Percentiles rank a stretch among this genome's conserved stretches.
These are phyloP conservation scores for Fusarium ambrosium DNA, from an alignment of 2,329 filamentous ascomycete species.

Conservation along the genomic window DNA sequence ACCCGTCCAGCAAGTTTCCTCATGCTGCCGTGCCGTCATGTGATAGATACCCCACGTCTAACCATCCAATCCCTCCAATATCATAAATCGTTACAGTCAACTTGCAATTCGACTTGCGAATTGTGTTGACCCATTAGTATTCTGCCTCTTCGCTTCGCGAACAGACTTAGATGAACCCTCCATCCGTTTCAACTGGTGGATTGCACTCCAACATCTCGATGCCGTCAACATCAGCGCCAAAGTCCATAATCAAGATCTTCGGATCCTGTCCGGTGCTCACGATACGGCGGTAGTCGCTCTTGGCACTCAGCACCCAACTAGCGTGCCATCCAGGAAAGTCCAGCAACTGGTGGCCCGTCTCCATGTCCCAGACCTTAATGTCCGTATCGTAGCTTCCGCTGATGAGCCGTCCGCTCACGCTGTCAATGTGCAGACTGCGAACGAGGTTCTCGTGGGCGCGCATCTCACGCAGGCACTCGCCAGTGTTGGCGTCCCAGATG, in stretches of 20 bases:
- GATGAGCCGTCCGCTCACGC: constrained; percentile 85
- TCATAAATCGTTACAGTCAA: constrained; percentile 44
- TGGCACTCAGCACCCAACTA: constrained; percentile 96
- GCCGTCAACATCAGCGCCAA: constrained; percentile 74
- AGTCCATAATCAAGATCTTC: constrained; percentile 93
- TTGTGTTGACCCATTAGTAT: constrained; percentile 21
- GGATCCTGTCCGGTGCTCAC: constrained; percentile 96
- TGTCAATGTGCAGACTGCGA: constrained; percentile 91
- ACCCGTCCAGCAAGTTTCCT: constrained; percentile 26
- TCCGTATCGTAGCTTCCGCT: constrained; percentile 96
- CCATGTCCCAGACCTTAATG: constrained; percentile 94
- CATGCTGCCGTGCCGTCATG: constrained; percentile 22
- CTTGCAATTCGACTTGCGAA: constrained; percentile 4
- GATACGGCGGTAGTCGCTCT: constrained; percentile 94
- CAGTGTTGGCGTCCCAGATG: constrained; percentile 94
- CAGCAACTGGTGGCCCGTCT: constrained; percentile 81
- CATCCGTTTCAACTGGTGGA: constrained; percentile 27
- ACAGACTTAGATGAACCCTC: constrained; percentile 45
- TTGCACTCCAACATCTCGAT: constrained; percentile 70
- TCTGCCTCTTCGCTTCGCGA: neutral
- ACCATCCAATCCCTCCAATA: constrained; percentile 26
- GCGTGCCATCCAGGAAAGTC: constrained; percentile 95
- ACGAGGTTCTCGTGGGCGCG: constrained; percentile 88
- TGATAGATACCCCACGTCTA: constrained; percentile 28
- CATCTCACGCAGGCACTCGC: constrained; percentile 84